These are phyloP conservation scores for Rhytidiadelphus loreus DNA, from an alignment of 225 moss, liverwort and hornwort genomes.

Conservation along the genomic window DNA sequence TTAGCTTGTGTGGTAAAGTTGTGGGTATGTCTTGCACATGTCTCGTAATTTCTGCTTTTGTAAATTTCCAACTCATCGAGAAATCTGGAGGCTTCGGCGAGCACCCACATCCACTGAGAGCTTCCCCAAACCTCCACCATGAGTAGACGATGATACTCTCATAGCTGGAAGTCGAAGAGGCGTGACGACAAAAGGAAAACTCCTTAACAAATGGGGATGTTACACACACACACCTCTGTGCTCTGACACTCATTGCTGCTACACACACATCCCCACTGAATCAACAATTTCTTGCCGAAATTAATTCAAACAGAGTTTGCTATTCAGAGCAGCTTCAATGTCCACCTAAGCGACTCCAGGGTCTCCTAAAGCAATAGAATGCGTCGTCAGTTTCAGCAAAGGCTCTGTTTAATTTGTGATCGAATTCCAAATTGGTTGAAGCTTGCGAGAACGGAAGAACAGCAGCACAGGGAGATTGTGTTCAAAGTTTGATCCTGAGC, in stretches of 20 bases:
- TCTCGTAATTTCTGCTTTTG: background rate
- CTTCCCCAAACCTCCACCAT: background rate
- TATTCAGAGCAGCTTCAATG: background rate
- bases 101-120: background rate
- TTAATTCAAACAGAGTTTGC: background rate
- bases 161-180: background rate
- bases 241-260: background rate
- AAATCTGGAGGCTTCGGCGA: constrained; percentile 14
- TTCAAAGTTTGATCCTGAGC: too few species aligned
- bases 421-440: background rate
- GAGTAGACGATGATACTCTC: background rate
- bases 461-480: background rate
- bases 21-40: background rate
- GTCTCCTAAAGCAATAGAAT: background rate
- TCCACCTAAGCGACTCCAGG: background rate
- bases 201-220: background rate
- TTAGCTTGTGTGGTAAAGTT: background rate
- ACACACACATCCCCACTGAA: background rate
- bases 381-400: background rate
- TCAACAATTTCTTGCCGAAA: background rate
- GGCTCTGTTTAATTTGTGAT: background rate
- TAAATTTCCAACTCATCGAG: background rate
- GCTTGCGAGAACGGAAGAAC: background rate
- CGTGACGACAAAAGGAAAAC: background rate
- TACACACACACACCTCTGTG: background rate